Conservation (phyloP, 305 asterid genomes). For the Plantago lanceolata region DNA sequence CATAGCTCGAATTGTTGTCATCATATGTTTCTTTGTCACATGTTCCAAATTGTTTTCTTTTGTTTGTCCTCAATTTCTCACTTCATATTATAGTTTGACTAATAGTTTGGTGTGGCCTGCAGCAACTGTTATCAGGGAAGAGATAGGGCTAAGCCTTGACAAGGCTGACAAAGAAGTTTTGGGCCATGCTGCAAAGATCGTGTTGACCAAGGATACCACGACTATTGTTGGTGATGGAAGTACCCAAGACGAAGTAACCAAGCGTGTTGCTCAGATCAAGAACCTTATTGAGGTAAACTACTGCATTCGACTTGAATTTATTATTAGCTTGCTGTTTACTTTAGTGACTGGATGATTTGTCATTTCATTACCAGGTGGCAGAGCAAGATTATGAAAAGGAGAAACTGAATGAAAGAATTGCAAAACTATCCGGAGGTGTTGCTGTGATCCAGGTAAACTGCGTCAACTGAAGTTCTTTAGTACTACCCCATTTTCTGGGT, state of each 20-base stretch:
- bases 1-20: neutral
- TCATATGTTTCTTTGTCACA: neutral
- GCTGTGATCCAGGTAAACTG: constrained; percentile 75
- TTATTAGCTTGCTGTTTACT: constrained; percentile 2
- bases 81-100: neutral
- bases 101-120: constrained; percentile 10
- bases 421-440: constrained; percentile 89
- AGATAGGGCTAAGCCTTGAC: constrained; percentile 64
- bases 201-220: constrained; percentile 66
- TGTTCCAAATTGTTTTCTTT: neutral
- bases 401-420: constrained; percentile 73
- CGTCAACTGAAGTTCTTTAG: neutral
- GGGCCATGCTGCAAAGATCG: constrained; percentile 88
- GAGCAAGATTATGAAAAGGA: constrained; percentile 89
- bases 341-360: constrained; percentile 2
- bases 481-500: neutral
- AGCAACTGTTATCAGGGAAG: constrained; percentile 91
- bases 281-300: constrained; percentile 64
- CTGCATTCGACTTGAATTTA: neutral
- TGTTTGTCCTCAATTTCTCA: neutral
- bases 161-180: constrained; percentile 75
- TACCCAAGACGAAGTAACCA: constrained; percentile 71
- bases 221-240: constrained; percentile 95
- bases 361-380: constrained; percentile 41
- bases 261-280: constrained; percentile 69